Base-by-base conservation (phyloP, 2,329 filamentous ascomycete genomes). In the Lachnellula subtilissima region DNA sequence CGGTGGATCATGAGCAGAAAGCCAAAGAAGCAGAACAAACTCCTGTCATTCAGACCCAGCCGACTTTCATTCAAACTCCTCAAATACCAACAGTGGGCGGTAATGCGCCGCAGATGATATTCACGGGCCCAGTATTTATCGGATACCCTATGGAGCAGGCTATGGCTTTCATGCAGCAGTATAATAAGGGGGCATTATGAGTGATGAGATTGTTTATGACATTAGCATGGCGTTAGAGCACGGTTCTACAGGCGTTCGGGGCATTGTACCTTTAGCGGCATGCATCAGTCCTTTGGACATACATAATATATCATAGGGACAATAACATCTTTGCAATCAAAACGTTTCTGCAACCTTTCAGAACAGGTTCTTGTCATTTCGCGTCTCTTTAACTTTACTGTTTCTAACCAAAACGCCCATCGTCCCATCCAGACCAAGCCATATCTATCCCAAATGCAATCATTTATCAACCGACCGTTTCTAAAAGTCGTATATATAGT, bases 81-180 rank as follows among this genome's bases (percentile, higher is more conserved):
- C 67, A 70, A 53, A 59, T 72, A 39, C 51, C 58, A 5, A 62
- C 56, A 50, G 54, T 51, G 17, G 58, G 58, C 19, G 37, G 32
- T 35, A 36, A 47, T 11, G 48, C 67, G 9, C 82, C 89, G 9
- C 86, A 88, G 64, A 88, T 97, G 82, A 78, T 95, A 0, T 96
- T 97, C 68, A 96, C 89, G 8, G 93, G 93, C 0, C 93, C 93
- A 0, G 91, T 97, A 0, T 97, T 97, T 68, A 90, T 97, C 65
- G 93, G 93, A 0, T 97, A 96, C 67, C 85, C 87, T 9, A 82
- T 91, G 59, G 89, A 95, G 57, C 86, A 95, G 69, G 88, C 89
- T n/a, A 81, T 89, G 23, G 78, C 83, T 53, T 80, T 95, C 51
- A 81, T 95, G 76, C 85, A 88, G 63, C 67, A 70, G 53, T 69